Percentiles rank a stretch among this genome's conserved stretches.
Conservation (phyloP, 139 green algal species). For the Picochlorum sp. region DNA sequence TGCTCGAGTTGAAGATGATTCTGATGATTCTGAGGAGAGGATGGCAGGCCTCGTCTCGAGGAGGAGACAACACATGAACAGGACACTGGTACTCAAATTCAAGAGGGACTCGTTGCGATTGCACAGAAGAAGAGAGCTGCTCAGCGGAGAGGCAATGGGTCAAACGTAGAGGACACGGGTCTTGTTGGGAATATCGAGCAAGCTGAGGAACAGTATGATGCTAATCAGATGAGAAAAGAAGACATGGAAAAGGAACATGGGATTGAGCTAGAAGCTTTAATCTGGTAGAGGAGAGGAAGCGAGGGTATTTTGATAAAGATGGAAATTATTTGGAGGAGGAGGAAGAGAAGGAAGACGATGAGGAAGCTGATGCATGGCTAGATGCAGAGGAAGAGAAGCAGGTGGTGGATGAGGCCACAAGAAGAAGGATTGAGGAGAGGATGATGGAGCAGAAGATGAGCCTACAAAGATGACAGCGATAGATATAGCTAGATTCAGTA, state of each 20-base stretch:
- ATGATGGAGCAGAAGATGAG: conserved; percentile 14
- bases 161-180: conserved; percentile 15
- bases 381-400: conserved; percentile 36
- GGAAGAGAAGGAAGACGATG: conserved; percentile 39
- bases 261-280: conserved; percentile 66
- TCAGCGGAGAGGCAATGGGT: conserved; percentile 33
- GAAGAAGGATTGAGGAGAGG: conserved; percentile 28
- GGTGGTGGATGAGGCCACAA: conserved; percentile 40
- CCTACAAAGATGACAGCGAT: conserved; percentile 34
- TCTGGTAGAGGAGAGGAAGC: conserved; percentile 54
- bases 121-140: conserved; percentile 45
- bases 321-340: conserved; percentile 58
- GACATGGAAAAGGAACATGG: conserved; percentile 47
- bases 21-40: not conserved
- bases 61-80: conserved; percentile 34
- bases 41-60: not conserved
- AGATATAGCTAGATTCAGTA: conserved; percentile 46
- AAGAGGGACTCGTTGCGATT: conserved; percentile 53
- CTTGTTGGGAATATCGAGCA: conserved; percentile 26
- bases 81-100: conserved; percentile 53
- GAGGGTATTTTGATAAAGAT: conserved; percentile 63
- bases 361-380: conserved; percentile 52
- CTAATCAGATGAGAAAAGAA: not conserved
- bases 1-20: too few species aligned
- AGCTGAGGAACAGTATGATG: conserved; percentile 24